These are phyloP conservation scores for Candida tropicalis DNA, from an alignment of 1,139 yeast genomes.

Conservation along the genomic window DNA sequence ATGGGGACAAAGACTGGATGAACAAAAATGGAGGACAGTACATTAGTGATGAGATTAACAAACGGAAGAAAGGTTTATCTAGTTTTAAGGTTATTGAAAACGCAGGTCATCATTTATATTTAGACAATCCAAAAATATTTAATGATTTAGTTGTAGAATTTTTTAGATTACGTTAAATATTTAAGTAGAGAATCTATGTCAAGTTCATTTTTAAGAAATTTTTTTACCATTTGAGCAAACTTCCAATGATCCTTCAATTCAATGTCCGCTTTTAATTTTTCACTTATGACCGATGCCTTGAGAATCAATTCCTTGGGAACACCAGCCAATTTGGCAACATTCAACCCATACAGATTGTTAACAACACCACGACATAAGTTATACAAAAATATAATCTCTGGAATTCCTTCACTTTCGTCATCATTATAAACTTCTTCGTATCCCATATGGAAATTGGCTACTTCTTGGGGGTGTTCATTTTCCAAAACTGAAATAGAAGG, in stretches of 20 bases:
- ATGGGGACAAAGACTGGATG: slow-evolving; percentile 53
- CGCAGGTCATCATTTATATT: slow-evolving; percentile 48
- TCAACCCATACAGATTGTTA: slow-evolving; percentile 71
- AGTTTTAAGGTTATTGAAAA: slow-evolving; percentile 29
- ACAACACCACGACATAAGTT: slow-evolving; percentile 61
- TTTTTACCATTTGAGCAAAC: slow-evolving; percentile 7
- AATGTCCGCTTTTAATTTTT: slow-evolving; percentile 35
- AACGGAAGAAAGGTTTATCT: slow-evolving; percentile 17
- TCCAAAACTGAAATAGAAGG: slow-evolving; percentile 68
- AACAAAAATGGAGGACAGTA: slow-evolving; percentile 43
- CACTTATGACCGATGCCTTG: slow-evolving; percentile 52
- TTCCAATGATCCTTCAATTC: slow-evolving; percentile 21
- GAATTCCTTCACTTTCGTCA: slow-evolving; percentile 34
- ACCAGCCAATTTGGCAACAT: slow-evolving; percentile 75
- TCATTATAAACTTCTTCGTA: slow-evolving; percentile 48
- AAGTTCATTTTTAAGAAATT: slow-evolving; percentile 5
- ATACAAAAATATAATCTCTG: slow-evolving; percentile 61
- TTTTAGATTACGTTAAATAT: slow-evolving; percentile 19
- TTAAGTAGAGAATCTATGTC: slow-evolving; percentile 12
- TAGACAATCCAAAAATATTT: slow-evolving; percentile 41
- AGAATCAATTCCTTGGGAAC: slow-evolving; percentile 53
- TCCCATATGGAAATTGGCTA: slow-evolving; percentile 77
- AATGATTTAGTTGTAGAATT: slow-evolving; percentile 32
- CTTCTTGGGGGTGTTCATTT: slow-evolving; percentile 35
- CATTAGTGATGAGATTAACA: slow-evolving; percentile 29